phyloP scores from a whole-genome alignment of 2,329 filamentous ascomycete genomes.

The Taxawa tesnikishii region DNA sequence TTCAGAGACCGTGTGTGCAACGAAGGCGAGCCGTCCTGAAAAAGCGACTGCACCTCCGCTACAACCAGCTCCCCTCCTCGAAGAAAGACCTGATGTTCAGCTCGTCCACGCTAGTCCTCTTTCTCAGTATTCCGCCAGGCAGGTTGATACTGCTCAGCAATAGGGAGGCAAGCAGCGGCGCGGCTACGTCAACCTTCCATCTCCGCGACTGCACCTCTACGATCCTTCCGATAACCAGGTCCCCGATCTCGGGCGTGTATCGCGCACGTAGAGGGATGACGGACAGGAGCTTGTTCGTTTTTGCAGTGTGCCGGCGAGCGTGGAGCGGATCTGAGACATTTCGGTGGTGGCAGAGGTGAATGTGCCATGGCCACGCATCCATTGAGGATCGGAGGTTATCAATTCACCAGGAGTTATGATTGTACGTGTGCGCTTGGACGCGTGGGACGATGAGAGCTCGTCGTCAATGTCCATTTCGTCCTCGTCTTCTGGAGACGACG shows the following conservation, averaged over 20 bases:
- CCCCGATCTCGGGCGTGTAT: constrained; percentile 92
- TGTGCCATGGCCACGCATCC: constrained; percentile 96
- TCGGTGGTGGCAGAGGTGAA: constrained; percentile 44
- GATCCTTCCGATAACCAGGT: constrained; percentile 87
- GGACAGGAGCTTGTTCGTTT: constrained; percentile 96
- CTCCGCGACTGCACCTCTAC: constrained; percentile 85
- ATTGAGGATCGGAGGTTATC: constrained; percentile 86
- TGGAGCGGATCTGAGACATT: constrained; percentile 64
- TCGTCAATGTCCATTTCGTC: constrained; percentile 36
- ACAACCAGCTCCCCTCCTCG: constrained; percentile 88
- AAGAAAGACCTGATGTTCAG: constrained; percentile 97
- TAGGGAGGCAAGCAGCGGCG: constrained; percentile 71
- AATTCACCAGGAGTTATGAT: constrained; percentile 83
- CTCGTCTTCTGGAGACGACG: constrained; percentile 18
- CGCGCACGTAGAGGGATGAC: constrained; percentile 81
- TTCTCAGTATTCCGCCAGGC: constrained; percentile 81
- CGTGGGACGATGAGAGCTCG: constrained; percentile 30
- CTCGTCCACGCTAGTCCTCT: constrained; percentile 90
- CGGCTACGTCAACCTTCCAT: constrained; percentile 92
- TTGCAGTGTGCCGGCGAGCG: constrained; percentile 78
- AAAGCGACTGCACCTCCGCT: constrained; percentile 85
- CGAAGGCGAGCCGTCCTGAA: constrained; percentile 72
- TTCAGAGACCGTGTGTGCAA: constrained; percentile 84
- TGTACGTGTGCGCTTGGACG: constrained; percentile 27
- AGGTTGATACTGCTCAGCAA: constrained; percentile 87